Conservation (phyloP, 2,329 filamentous ascomycete genomes). For the Xylaria sp. region DNA sequence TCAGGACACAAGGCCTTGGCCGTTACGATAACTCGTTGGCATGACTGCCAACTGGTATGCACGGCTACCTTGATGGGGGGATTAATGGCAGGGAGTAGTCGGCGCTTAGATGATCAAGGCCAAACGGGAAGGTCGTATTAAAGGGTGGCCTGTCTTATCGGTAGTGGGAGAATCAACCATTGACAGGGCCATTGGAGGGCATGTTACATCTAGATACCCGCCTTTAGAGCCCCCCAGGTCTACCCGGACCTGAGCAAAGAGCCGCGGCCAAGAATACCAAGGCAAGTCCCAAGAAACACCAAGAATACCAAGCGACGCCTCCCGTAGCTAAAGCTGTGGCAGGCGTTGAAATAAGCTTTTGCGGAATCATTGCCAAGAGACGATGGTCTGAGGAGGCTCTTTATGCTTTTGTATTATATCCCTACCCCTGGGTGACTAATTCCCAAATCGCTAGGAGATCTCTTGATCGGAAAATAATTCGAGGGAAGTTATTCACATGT, state of each 20-base stretch:
- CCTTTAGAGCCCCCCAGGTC: neutral
- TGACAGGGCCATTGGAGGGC: neutral
- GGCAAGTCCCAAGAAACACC: slow-evolving; percentile 27
- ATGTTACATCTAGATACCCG: slow-evolving; percentile 10
- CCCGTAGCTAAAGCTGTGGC: neutral
- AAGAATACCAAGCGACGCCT: slow-evolving; percentile 33
- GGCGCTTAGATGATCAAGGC: slow-evolving; percentile 9
- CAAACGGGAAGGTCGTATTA: slow-evolving; percentile 38
- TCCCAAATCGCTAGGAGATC: neutral
- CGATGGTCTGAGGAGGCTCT: slow-evolving; percentile 19
- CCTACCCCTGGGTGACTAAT: neutral
- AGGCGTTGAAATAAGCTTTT: slow-evolving; percentile 37
- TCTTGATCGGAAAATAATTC: neutral
- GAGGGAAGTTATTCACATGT: neutral
- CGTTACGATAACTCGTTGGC: neutral
- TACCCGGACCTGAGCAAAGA: neutral
- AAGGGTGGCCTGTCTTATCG: slow-evolving; percentile 21
- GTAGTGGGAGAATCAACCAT: neutral
- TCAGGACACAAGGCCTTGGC: neutral
- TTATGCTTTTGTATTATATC: neutral
- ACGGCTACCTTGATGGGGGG: slow-evolving; percentile 2
- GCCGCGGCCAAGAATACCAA: slow-evolving; percentile 37
- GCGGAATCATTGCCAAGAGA: slow-evolving; percentile 23
- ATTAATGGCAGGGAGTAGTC: neutral
- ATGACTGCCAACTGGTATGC: slow-evolving; percentile 11